These are phyloP conservation scores for Vitis cinerea DNA, from an alignment of 164 flowering plant species.

Conservation along the genomic window DNA sequence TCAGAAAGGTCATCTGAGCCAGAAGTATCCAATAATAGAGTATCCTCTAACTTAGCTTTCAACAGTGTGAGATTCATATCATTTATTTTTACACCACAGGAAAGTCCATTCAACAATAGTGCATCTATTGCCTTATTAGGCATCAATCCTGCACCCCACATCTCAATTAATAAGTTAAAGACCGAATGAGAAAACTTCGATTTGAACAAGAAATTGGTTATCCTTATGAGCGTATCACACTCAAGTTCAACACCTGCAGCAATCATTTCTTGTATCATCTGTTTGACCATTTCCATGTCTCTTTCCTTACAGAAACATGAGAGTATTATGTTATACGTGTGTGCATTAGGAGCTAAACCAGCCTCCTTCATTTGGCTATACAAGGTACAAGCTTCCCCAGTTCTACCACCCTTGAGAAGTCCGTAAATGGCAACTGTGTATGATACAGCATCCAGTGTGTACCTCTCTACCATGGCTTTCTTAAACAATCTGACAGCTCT, in stretches of 20 bases:
- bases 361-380: slow-evolving; percentile 53
- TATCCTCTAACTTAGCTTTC: slow-evolving; percentile 11
- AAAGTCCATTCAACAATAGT: slow-evolving; percentile 14
- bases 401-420: slow-evolving; percentile 43
- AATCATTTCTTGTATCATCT: slow-evolving; percentile 40
- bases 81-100: slow-evolving; percentile 11
- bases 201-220: slow-evolving; percentile 27
- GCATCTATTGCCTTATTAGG: slow-evolving; percentile 22
- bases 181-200: slow-evolving; percentile 17
- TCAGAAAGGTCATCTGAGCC: slow-evolving; percentile 28
- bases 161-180: slow-evolving; percentile 24
- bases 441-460: slow-evolving; percentile 51
- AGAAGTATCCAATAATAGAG: slow-evolving; percentile 10
- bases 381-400: slow-evolving; percentile 42
- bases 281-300: slow-evolving; percentile 33
- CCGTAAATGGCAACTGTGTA: slow-evolving; percentile 52
- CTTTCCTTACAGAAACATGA: slow-evolving; percentile 36
- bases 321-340: slow-evolving; percentile 43
- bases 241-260: slow-evolving; percentile 27
- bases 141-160: slow-evolving; percentile 31
- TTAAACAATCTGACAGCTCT: slow-evolving; percentile 43
- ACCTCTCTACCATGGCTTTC: slow-evolving; percentile 31
- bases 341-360: slow-evolving; percentile 43
- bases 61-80: slow-evolving; percentile 13
- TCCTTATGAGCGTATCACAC: slow-evolving; percentile 15